phyloP scores from a whole-genome alignment of 164 flowering plant genomes.

The Stephania yunnanensis region DNA sequence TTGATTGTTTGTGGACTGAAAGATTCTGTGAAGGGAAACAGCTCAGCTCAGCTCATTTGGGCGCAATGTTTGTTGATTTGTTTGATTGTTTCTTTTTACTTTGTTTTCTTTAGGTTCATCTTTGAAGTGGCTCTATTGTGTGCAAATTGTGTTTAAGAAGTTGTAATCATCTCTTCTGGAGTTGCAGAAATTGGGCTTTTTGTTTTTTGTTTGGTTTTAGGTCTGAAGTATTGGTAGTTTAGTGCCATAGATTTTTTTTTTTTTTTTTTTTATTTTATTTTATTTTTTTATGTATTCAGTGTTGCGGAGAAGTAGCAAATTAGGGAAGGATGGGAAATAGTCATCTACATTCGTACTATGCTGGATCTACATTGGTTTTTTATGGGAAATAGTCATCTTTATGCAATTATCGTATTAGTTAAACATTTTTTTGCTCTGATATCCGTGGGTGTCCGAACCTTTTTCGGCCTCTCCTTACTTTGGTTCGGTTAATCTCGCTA shows the following conservation, averaged over 20 bases:
- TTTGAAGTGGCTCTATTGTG: not conserved
- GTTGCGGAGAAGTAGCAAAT: not conserved
- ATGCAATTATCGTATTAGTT: not conserved
- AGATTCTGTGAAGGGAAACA: not conserved
- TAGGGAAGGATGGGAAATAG: not conserved
- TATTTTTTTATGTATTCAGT: not conserved
- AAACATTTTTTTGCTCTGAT: not conserved
- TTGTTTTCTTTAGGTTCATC: not conserved
- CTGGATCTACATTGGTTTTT: constrained; percentile 11
- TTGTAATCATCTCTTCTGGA: not conserved
- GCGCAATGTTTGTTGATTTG: not conserved
- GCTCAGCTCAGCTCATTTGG: not conserved
- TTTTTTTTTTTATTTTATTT: too few relatives aligned
- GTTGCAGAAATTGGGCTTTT: not conserved
- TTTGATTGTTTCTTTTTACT: not conserved
- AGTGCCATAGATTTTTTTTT: not conserved
- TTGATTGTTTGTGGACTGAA: not conserved
- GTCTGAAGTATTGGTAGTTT: not conserved
- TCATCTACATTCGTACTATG: not conserved
- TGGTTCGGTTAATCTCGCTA: too few relatives aligned
- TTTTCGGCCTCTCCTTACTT: too few relatives aligned
- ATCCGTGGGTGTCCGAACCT: too few relatives aligned
- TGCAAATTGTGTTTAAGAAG: too few relatives aligned
- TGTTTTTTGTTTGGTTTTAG: not conserved
- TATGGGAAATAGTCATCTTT: not conserved